Evolutionary conservation across 257 asterid genomes (phyloP).

Genomic region (Vinca minor): DNA sequence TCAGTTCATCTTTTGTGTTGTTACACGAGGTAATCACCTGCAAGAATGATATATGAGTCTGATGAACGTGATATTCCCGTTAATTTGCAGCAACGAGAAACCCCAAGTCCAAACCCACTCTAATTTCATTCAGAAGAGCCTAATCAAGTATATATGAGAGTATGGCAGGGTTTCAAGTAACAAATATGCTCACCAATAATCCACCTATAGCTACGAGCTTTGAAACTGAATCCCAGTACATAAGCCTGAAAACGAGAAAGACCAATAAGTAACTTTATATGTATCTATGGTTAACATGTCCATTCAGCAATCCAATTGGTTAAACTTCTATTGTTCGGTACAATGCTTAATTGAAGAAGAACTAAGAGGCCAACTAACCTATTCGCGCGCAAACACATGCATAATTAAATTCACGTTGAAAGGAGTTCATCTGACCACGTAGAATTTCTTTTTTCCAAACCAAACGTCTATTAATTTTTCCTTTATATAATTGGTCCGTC

Average conservation of each 20-base stretch:
- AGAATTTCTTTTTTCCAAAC: not conserved
- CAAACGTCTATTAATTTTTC: not conserved
- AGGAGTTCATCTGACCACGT: not conserved
- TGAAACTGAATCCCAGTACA: slow-evolving; percentile 87
- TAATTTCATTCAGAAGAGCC: not conserved
- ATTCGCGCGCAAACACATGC: not conserved
- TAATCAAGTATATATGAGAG: not conserved
- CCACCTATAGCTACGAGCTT: slow-evolving; percentile 87
- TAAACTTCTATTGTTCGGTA: not conserved
- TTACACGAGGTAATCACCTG: slow-evolving; percentile 94
- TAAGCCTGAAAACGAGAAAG: slow-evolving; percentile 44
- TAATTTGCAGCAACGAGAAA: not conserved
- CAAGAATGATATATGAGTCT: slow-evolving; percentile 7
- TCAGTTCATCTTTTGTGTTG: slow-evolving; percentile 81
- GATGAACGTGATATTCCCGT: not conserved
- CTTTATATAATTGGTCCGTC: not conserved
- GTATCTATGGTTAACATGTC: not conserved
- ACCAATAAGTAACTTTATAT: too few relatives aligned
- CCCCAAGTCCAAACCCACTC: not conserved
- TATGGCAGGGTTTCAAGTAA: not conserved
- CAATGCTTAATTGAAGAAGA: not conserved
- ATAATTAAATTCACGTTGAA: not conserved
- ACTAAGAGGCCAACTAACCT: not conserved
- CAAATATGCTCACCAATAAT: slow-evolving; percentile 58
- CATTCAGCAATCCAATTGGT: not conserved